phyloP scores from a whole-genome alignment of 2,329 filamentous ascomycete species.

The Fusarium sp. region DNA sequence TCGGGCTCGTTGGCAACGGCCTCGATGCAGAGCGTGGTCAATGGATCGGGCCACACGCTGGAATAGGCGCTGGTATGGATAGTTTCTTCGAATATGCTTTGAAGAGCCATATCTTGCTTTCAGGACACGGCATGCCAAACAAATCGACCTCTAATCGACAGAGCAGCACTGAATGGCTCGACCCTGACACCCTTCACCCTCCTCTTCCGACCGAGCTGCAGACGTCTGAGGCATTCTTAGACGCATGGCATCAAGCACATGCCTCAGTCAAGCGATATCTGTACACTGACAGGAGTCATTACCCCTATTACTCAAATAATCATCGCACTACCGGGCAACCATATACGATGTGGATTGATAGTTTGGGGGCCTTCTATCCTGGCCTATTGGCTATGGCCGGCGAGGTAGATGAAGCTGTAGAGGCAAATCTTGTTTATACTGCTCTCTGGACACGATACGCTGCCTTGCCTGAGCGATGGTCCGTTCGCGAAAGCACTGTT shows the following conservation, averaged over 20 bases:
- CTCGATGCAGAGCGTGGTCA: constrained; percentile 92
- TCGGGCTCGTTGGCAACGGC: constrained; percentile 89
- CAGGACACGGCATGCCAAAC: constrained; percentile 75
- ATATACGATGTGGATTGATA: constrained; percentile 95
- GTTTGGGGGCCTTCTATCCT: constrained; percentile 93
- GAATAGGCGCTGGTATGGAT: constrained; percentile 95
- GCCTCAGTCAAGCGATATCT: constrained; percentile 89
- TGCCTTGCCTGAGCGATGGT: constrained; percentile 96
- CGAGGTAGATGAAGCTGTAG: constrained; percentile 89
- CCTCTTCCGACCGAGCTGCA: constrained; percentile 75
- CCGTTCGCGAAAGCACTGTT: constrained; percentile 83
- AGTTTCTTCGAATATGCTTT: constrained; percentile 99
- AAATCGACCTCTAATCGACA: constrained; percentile 55
- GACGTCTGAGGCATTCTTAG: constrained; percentile 81
- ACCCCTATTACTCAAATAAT: constrained; percentile 93
- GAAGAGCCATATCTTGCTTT: constrained; percentile 92
- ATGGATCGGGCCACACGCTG: constrained; percentile 91
- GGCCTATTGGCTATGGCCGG: constrained; percentile 88
- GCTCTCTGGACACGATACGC: constrained; percentile 95
- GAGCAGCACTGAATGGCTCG: constrained; percentile 64
- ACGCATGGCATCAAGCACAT: constrained; percentile 88
- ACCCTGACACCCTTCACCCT: constrained; percentile 72
- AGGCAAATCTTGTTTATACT: constrained; percentile 90
- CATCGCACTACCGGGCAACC: constrained; percentile 90
- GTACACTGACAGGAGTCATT: constrained; percentile 81